These are phyloP conservation scores for Boletus huronensis DNA, from an alignment of 768 basidiomycete genomes.

Conservation along the genomic window DNA sequence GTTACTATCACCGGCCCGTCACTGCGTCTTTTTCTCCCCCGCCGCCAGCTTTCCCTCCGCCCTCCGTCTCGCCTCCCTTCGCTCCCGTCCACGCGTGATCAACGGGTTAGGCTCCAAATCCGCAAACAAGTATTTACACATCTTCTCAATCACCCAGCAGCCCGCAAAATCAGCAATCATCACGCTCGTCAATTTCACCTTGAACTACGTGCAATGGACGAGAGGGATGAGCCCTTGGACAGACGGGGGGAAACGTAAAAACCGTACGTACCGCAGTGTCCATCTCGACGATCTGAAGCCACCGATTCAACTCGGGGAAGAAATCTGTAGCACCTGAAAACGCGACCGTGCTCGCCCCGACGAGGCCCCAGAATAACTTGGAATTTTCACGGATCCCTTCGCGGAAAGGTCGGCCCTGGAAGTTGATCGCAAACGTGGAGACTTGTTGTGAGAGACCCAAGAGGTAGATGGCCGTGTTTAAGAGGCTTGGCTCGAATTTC, in stretches of 20 bases:
- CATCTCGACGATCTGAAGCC: constrained; percentile 98
- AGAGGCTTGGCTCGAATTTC: constrained; percentile 89
- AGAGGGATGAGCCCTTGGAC: too few relatives aligned
- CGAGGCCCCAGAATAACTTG: constrained; percentile 88
- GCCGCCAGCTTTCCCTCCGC: constrained; percentile 35
- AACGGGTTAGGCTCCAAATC: constrained; percentile 81
- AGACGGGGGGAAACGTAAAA: too few relatives aligned
- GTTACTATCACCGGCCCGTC: not conserved
- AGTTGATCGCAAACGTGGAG: constrained; percentile 98
- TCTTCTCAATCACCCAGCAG: constrained; percentile 79
- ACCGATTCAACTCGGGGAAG: constrained; percentile 90
- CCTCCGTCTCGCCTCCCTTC: constrained; percentile 60
- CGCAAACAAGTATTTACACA: constrained; percentile 85
- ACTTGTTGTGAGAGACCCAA: constrained; percentile 96
- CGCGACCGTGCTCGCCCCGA: constrained; percentile 86
- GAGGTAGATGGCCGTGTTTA: constrained; percentile 97
- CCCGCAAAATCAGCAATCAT: constrained; percentile 90
- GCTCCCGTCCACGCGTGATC: constrained; percentile 79
- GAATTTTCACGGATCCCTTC: constrained; percentile 96
- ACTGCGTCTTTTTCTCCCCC: constrained; percentile 39
- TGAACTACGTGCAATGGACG: constrained; percentile 57
- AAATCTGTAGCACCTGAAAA: constrained; percentile 94
- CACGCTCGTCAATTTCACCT: constrained; percentile 63
- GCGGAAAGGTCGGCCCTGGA: constrained; percentile 97
- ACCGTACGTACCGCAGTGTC: constrained; percentile 60